Conservation (phyloP, 2,329 filamentous ascomycete species). For the Immersiporthe knoxdaviesiana region DNA sequence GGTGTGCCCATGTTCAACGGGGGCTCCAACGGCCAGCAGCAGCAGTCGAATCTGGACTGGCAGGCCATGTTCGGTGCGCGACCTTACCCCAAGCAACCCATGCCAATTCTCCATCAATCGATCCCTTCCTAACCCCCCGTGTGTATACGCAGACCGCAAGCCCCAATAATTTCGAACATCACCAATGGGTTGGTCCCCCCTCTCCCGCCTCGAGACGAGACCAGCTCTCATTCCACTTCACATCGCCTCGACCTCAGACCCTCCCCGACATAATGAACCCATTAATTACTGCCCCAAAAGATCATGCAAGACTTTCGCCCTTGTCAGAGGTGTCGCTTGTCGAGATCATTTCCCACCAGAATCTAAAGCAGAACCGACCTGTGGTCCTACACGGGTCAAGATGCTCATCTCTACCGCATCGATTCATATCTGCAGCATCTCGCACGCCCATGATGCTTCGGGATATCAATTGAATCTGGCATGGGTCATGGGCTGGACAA, state of each 20-base stretch:
- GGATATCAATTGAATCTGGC: background rate
- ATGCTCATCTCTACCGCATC: background rate
- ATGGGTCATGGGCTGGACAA: conserved; percentile 54
- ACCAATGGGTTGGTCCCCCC: conserved; percentile 51
- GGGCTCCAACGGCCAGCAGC: conserved; percentile 60
- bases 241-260: conserved; percentile 52
- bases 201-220: conserved; percentile 48
- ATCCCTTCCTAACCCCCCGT: conserved; percentile 66
- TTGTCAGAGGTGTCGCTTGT: conserved; percentile 56
- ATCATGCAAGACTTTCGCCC: conserved; percentile 59
- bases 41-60: conserved; percentile 72
- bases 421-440: background rate
- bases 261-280: conserved; percentile 53
- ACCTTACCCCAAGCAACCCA: conserved; percentile 51
- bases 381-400: too few species aligned
- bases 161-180: conserved; percentile 55
- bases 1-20: conserved; percentile 64
- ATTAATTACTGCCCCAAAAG: conserved; percentile 57
- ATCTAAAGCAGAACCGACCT: too few species aligned
- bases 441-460: background rate
- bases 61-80: conserved; percentile 77
- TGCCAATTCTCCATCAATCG: conserved; percentile 57
- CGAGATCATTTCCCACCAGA: conserved; percentile 46
- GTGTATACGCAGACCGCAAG: conserved; percentile 70
- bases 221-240: conserved; percentile 48